Base-by-base conservation (phyloP, 1,284 basidiomycete genomes). In the Meira miltonrushii region DNA sequence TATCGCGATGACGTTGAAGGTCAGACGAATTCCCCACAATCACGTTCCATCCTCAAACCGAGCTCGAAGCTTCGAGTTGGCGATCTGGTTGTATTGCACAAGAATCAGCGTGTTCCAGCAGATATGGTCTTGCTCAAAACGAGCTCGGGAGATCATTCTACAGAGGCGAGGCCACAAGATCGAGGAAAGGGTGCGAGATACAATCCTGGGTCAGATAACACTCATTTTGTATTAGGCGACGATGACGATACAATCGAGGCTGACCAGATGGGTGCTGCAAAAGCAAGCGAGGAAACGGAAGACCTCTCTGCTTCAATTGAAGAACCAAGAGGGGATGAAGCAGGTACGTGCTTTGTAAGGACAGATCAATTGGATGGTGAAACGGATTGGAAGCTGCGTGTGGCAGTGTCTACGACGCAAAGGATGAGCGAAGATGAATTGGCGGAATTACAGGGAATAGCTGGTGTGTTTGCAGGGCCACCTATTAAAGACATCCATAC, bases 351-450 rank as follows among this genome's bases (percentile, higher is more conserved):
- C 78, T 99, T 98, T 79, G 89, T 99, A 55, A 84, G 94, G 5
- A 99, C 95, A 0, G 95, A 99, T 79, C 95, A 98, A 76, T 83
- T 99, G 10, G 95, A 99, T 69, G 95, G 95, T 47, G 95, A 99
- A 80, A 99, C 95, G 1, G 95, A 98, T 72, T 98, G 95, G 95
- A 99, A 99, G 79, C 82, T 97, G 53, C 86, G 90, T 10, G 87
- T 96, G 1, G 93, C 94, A 0, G 87, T 95, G 2, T 84, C 87
- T 1, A 83, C 87, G 25, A 90, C 88, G 33, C 92, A 96, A 80
- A 86, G 86, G 68, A 79, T 94, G 61, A 81, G 81, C 0, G 84
- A 82, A 41, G 81, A 81, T 17, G 87, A 87, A 23, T 79, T 98
- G 2, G 82, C 88, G 21, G 79, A 82, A 7, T 79, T 94, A 12